Evolutionary conservation across 345 rosid species (phyloP).

Genomic region (Laguncularia racemosa): DNA sequence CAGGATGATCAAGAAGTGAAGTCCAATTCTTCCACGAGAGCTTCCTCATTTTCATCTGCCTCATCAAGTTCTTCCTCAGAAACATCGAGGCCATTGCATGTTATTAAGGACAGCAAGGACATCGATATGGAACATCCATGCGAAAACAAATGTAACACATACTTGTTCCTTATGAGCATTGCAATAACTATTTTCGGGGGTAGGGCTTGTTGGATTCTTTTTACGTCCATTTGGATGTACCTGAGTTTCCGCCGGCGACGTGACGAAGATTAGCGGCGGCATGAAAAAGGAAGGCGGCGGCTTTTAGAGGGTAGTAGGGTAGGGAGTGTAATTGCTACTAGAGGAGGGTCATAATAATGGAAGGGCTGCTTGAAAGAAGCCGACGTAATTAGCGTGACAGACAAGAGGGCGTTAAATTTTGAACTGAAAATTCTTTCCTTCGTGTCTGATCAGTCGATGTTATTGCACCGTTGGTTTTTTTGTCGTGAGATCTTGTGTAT

Average conservation of each 20-base stretch:
- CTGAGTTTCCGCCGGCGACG: slow-evolving; percentile 9
- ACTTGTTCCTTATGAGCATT: slow-evolving; percentile 17
- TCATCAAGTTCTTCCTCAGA: no score
- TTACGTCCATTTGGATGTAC: slow-evolving; percentile 26
- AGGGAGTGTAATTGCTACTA: slow-evolving; percentile 2
- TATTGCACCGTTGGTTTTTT: slow-evolving; percentile 1
- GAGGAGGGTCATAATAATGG: slow-evolving; percentile 26
- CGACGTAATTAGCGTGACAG: slow-evolving; percentile 2
- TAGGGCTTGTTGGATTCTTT: slow-evolving; percentile 27
- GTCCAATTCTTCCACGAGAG: no score
- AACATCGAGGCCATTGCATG: no score
- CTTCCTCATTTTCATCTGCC: no score
- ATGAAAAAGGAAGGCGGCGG: slow-evolving; percentile 1
- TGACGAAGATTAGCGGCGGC: neutral
- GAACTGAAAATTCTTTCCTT: slow-evolving; percentile 17
- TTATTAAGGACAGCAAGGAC: no score
- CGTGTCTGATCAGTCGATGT: slow-evolving; percentile 8
- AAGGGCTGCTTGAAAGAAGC: slow-evolving; percentile 24
- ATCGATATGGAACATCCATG: no score
- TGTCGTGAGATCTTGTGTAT: neutral
- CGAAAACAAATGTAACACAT: neutral
- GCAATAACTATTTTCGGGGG: slow-evolving; percentile 31
- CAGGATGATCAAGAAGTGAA: no score
- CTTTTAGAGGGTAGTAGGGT: neutral
- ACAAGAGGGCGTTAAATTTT: slow-evolving; percentile 15